Evolutionary conservation across 805 yeast species (phyloP).

Genomic region (Sugiyamaella lignohabitans): DNA sequence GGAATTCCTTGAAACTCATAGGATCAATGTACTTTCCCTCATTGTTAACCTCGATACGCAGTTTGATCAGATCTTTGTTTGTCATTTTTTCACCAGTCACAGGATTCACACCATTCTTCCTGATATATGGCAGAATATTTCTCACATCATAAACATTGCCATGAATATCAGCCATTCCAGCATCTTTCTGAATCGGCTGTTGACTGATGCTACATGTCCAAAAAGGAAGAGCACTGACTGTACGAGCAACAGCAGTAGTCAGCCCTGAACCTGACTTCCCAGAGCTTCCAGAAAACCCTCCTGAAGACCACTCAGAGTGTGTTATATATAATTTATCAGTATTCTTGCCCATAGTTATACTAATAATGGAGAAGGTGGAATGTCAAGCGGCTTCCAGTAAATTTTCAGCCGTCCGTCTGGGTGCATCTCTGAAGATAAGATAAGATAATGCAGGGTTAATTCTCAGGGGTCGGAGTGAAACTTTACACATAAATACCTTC

Average conservation of each 20-base stretch:
- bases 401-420: no score
- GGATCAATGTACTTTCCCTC: slow-evolving; percentile 30
- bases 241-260: slow-evolving; percentile 1
- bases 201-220: slow-evolving; percentile 30
- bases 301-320: slow-evolving; percentile 31
- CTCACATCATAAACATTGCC: slow-evolving; percentile 31
- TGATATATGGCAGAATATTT: slow-evolving; percentile 26
- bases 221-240: slow-evolving; percentile 25
- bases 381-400: no score
- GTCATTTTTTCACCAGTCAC: slow-evolving; percentile 26
- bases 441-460: no score
- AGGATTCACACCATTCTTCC: slow-evolving; percentile 26
- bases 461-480: no score
- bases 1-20: slow-evolving; percentile 29
- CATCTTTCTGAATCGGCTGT: slow-evolving; percentile 25
- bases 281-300: slow-evolving; percentile 27
- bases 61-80: slow-evolving; percentile 21
- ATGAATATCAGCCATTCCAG: slow-evolving; percentile 25
- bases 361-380: no score
- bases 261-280: slow-evolving; percentile 17
- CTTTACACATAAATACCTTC: no score
- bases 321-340: slow-evolving; percentile 34
- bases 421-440: no score
- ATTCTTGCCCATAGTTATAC: slow-evolving; percentile 36
- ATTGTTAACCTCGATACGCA: slow-evolving; percentile 23